A percentile compares a stretch with the other conserved stretches of the same genome.
Conservation (phyloP, 1,139 yeast genomes). For the Debaryomycetaceae sp. region DNA sequence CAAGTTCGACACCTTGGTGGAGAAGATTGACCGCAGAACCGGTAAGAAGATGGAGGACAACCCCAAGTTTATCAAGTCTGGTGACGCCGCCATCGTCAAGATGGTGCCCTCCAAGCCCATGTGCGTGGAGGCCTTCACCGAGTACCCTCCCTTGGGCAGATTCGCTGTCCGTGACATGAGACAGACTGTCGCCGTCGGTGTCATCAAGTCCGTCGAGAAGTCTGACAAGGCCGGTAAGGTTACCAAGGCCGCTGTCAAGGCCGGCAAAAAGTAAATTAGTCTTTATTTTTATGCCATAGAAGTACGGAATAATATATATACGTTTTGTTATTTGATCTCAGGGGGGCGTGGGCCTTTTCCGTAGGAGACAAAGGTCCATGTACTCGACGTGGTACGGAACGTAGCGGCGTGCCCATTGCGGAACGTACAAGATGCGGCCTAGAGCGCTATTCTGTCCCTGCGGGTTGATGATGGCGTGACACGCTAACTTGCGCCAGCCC, state of each 20-base stretch:
- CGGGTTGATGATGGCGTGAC: slow-evolving; percentile 38
- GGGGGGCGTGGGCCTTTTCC: not conserved
- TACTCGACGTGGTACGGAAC: slow-evolving; percentile 21
- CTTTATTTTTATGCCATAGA: not conserved
- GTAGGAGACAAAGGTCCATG: slow-evolving; percentile 29
- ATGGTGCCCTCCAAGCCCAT: slow-evolving; percentile 80
- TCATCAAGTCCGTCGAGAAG: slow-evolving; percentile 95
- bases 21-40: slow-evolving; percentile 90
- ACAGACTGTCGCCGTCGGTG: slow-evolving; percentile 99
- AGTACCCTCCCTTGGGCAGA: slow-evolving; percentile 98
- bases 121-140: slow-evolving; percentile 95
- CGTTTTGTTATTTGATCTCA: not conserved
- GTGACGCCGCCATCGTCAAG: slow-evolving; percentile 90
- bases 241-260: slow-evolving; percentile 99
- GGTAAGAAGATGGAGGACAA: slow-evolving; percentile 77
- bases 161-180: slow-evolving; percentile 99
- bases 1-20: slow-evolving; percentile 73
- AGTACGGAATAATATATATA: not conserved
- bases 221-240: slow-evolving; percentile 93
- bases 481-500: slow-evolving; percentile 33
- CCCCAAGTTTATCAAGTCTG: slow-evolving; percentile 85
- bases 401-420: slow-evolving; percentile 15
- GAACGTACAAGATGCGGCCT: slow-evolving; percentile 38
- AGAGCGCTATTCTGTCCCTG: slow-evolving; percentile 31
- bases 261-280: slow-evolving; percentile 81